Conservation (phyloP, 768 basidiomycete species). For the Tricholoma flavovirens region DNA sequence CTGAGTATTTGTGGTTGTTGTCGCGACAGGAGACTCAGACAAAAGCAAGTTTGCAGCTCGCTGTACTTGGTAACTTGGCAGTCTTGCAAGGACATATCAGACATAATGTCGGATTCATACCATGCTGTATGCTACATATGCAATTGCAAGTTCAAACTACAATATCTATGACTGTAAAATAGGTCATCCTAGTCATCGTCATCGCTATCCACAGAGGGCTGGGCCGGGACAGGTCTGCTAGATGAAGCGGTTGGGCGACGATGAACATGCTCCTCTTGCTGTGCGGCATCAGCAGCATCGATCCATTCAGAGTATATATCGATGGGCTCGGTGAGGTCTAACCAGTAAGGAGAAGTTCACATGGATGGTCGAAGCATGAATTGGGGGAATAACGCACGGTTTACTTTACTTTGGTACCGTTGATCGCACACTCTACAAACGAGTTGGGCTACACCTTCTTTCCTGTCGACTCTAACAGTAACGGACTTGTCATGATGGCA, state of each 20-base stretch:
- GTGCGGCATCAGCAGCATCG: conserved; percentile 80
- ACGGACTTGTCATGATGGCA: conserved; percentile 90
- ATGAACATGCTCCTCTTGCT: conserved; percentile 49
- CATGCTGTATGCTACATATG: conserved; percentile 9
- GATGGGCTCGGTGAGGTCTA: conserved; percentile 82
- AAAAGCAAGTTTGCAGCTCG: conserved; percentile 4
- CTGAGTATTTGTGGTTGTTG: conserved; percentile 22
- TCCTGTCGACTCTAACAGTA: conserved; percentile 77
- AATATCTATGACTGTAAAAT: conserved; percentile 8
- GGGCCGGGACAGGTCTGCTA: conserved; percentile 42
- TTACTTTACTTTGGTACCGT: conserved; percentile 81
- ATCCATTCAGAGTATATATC: conserved; percentile 94
- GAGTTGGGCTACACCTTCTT: conserved; percentile 76
- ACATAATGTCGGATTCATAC: neutral
- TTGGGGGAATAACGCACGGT: conserved; percentile 48
- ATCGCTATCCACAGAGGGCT: conserved; percentile 42
- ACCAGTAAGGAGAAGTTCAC: neutral
- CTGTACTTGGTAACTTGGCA: no score
- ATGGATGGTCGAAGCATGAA: conserved; percentile 3
- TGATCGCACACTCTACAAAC: conserved; percentile 85
- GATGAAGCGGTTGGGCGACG: conserved; percentile 58
- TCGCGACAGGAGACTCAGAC: conserved; percentile 16
- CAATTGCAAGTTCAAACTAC: conserved; percentile 12
- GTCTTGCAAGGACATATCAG: no score
- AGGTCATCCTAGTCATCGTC: conserved; percentile 31